Percentiles rank a stretch among this genome's conserved stretches.
phyloP scores from a whole-genome alignment of 2,329 filamentous ascomycete species.

The Torrubiellomyces zombiae region DNA sequence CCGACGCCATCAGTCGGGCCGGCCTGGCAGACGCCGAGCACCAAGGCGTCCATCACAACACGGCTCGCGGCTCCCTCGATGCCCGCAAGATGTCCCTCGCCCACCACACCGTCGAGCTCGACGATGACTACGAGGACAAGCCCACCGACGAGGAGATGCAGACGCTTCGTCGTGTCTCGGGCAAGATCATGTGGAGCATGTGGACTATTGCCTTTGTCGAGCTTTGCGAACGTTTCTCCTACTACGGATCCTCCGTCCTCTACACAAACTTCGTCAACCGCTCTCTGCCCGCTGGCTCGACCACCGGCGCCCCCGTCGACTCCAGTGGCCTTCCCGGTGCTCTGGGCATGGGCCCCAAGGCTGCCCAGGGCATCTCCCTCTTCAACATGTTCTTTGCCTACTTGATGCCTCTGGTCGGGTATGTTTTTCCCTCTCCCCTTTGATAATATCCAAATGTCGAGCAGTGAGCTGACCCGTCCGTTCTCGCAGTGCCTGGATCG shows the following conservation, averaged over 20 bases:
- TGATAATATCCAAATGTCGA: too few relatives aligned
- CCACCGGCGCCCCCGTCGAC: slow-evolving; percentile 29
- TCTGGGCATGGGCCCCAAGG: slow-evolving; percentile 39
- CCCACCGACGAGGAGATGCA: slow-evolving; percentile 45
- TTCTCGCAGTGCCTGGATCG: slow-evolving; percentile 37
- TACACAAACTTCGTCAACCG: slow-evolving; percentile 52
- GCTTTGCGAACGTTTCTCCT: slow-evolving; percentile 61
- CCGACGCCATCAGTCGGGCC: slow-evolving; percentile 18
- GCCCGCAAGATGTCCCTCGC: slow-evolving; percentile 6
- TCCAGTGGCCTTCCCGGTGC: slow-evolving; percentile 28
- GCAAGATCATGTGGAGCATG: slow-evolving; percentile 45
- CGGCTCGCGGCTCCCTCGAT: slow-evolving; percentile 14
- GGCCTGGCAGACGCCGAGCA: slow-evolving; percentile 16
- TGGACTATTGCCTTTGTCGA: slow-evolving; percentile 60
- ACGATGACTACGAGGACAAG: slow-evolving; percentile 17
- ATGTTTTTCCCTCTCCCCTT: slow-evolving; percentile 7
- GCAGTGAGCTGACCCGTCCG: too few relatives aligned
- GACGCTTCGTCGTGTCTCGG: slow-evolving; percentile 46
- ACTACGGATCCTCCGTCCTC: slow-evolving; percentile 54
- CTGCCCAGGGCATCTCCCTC: slow-evolving; percentile 28
- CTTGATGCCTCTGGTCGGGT: slow-evolving; percentile 40
- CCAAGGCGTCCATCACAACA: slow-evolving; percentile 10
- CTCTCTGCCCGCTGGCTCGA: slow-evolving; percentile 33
- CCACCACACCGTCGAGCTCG: slow-evolving; percentile 7
- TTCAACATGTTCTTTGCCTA: slow-evolving; percentile 49